phyloP scores from a whole-genome alignment of 1,139 yeast species.

The Kodamaea suecica region DNA sequence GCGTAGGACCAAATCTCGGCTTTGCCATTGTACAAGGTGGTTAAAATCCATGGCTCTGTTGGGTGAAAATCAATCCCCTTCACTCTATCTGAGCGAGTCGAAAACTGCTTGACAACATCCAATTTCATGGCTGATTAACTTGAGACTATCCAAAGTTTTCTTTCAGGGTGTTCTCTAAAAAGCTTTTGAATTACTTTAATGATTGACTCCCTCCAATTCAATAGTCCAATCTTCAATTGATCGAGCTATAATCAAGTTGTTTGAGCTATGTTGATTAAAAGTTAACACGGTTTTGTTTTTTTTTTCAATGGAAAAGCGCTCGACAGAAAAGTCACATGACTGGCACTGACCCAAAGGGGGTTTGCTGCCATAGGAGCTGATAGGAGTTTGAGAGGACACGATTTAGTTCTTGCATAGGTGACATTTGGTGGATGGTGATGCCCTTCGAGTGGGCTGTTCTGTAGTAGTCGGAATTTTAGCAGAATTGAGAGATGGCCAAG shows the following conservation, averaged over 20 bases:
- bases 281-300: conserved; percentile 21
- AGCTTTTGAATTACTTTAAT: too few species aligned
- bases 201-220: conserved; percentile 1
- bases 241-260: conserved; percentile 1
- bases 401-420: too few species aligned
- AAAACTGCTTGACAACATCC: conserved; percentile 67
- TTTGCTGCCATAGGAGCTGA: too few species aligned
- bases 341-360: too few species aligned
- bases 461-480: too few species aligned
- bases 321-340: too few species aligned
- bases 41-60: conserved; percentile 91
- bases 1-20: conserved; percentile 94
- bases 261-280: conserved; percentile 7
- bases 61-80: conserved; percentile 99
- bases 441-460: too few species aligned
- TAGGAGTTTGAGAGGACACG: too few species aligned
- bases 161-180: too few species aligned
- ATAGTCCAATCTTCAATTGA: conserved; percentile 1
- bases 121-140: conserved; percentile 33
- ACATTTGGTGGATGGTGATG: too few species aligned
- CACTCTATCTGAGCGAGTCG: conserved; percentile 90
- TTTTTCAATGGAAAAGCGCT: conserved; percentile 1
- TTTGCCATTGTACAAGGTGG: conserved; percentile 80
- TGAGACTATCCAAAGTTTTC: not conserved
- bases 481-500: too few species aligned